Evolutionary conservation across 257 asterid genomes (phyloP).

Genomic region (Salvia splendens): DNA sequence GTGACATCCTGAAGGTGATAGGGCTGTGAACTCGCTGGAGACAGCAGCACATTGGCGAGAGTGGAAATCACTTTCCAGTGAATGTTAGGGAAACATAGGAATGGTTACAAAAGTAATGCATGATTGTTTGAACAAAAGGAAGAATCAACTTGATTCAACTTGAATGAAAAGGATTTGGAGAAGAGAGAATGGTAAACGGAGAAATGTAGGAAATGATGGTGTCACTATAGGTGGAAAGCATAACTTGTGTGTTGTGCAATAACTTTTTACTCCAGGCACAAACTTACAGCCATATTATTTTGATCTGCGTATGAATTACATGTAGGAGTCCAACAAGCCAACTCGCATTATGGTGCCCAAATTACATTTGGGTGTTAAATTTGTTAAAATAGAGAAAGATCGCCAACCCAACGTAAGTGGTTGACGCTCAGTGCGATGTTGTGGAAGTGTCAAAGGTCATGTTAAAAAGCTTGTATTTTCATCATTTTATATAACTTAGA

Average conservation of each 20-base stretch:
- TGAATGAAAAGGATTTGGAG: constrained; percentile 2
- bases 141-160: neutral
- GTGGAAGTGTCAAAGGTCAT: neutral
- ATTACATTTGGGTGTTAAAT: neutral
- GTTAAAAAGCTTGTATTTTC: neutral
- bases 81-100: neutral
- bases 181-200: neutral
- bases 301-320: neutral
- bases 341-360: neutral
- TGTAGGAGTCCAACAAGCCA: neutral
- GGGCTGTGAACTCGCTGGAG: neutral
- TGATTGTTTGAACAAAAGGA: neutral
- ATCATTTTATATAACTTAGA: constrained; percentile 29
- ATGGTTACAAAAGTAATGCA: neutral
- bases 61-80: neutral
- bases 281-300: neutral
- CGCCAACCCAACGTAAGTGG: neutral
- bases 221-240: neutral
- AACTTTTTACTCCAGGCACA: neutral
- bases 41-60: neutral
- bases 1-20: neutral
- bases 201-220: neutral
- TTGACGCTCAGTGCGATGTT: neutral
- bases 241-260: neutral
- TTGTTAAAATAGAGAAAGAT: neutral